Conservation (phyloP, 2,329 filamentous ascomycete species). For the Apiospora pterosperma region DNA sequence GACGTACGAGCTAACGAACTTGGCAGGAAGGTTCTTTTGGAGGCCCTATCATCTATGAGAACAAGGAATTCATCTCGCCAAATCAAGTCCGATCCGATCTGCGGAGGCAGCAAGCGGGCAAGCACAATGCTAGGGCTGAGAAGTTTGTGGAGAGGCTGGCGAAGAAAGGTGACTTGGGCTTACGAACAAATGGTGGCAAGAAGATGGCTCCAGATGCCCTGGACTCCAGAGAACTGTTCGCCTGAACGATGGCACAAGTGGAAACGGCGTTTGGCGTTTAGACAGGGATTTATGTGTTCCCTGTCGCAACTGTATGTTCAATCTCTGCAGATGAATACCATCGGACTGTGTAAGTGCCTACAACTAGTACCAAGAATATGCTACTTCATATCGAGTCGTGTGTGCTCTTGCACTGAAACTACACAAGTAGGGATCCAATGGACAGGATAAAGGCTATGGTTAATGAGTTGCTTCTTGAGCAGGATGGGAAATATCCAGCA, state of each 20-base stretch:
- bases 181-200: conserved; percentile 64
- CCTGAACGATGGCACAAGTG: conserved; percentile 42
- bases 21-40: conserved; percentile 78
- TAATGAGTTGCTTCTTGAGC: background rate
- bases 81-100: conserved; percentile 90
- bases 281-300: background rate
- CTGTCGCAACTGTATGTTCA: background rate
- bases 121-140: conserved; percentile 75
- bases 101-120: conserved; percentile 69
- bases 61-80: conserved; percentile 93
- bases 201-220: conserved; percentile 64
- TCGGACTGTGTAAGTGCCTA: background rate
- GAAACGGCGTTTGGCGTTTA: conserved; percentile 5
- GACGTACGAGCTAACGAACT: background rate
- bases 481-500: background rate
- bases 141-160: conserved; percentile 67
- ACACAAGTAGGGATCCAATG: too few species aligned
- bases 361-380: background rate
- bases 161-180: conserved; percentile 73
- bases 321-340: background rate
- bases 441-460: too few species aligned
- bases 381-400: background rate
- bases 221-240: conserved; percentile 75
- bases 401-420: background rate
- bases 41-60: conserved; percentile 96